A percentile compares a stretch with the other conserved stretches of the same genome.
These are phyloP conservation scores for Gymnopilus dilepis DNA, from an alignment of 768 basidiomycete species.

Conservation along the genomic window DNA sequence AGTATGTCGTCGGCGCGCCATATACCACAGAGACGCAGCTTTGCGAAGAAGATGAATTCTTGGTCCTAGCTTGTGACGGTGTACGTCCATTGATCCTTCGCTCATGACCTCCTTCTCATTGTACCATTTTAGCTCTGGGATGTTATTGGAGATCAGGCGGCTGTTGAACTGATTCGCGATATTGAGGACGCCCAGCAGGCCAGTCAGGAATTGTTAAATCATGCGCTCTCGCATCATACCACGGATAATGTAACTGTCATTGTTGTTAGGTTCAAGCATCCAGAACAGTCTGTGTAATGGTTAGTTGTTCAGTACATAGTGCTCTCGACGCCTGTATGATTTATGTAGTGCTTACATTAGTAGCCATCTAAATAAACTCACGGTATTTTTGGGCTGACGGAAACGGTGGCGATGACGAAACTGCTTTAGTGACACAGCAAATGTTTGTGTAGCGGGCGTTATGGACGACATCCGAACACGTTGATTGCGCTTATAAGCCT, in stretches of 20 bases:
- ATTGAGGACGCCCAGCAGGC: slow-evolving; percentile 83
- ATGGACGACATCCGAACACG: not conserved
- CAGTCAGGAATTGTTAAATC: slow-evolving; percentile 72
- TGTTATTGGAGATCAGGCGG: slow-evolving; percentile 88
- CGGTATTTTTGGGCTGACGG: not conserved
- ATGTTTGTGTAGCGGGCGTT: not conserved
- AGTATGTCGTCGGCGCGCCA: slow-evolving; percentile 96
- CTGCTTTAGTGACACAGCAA: not conserved
- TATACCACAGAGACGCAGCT: slow-evolving; percentile 98
- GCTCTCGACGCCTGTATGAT: not conserved
- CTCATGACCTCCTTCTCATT: slow-evolving; percentile 16
- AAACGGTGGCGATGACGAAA: not conserved
- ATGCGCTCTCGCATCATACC: slow-evolving; percentile 88
- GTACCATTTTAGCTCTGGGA: slow-evolving; percentile 83
- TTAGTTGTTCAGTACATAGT: not conserved
- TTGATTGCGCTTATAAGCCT: not conserved
- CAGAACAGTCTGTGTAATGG: slow-evolving; percentile 16
- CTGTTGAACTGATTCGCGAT: slow-evolving; percentile 82
- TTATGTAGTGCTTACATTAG: not conserved
- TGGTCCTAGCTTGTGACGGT: slow-evolving; percentile 97
- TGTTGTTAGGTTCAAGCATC: slow-evolving; percentile 80
- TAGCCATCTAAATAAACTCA: not conserved
- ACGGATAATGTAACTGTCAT: slow-evolving; percentile 95
- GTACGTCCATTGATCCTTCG: slow-evolving; percentile 53
- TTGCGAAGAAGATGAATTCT: slow-evolving; percentile 89